These are phyloP conservation scores for Lecanicillium sp. DNA, from an alignment of 2,329 filamentous ascomycete genomes.

Conservation along the genomic window DNA sequence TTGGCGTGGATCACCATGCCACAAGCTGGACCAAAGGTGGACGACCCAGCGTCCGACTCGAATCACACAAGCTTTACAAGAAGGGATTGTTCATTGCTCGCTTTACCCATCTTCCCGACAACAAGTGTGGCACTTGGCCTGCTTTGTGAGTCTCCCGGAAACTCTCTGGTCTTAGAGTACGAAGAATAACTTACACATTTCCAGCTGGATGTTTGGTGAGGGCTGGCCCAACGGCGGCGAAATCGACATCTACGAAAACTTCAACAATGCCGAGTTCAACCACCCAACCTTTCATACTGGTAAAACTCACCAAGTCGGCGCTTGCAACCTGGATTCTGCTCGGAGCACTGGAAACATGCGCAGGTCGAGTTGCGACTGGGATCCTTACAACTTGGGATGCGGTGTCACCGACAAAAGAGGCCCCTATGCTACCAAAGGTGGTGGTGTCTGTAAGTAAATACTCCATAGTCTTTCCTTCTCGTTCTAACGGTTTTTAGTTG, in stretches of 20 bases:
- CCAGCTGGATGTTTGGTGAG: conserved; percentile 39
- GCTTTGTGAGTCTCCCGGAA: conserved; percentile 41
- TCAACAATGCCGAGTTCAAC: conserved; percentile 47
- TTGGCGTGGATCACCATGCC: conserved; percentile 28
- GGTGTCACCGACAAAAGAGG: conserved; percentile 27
- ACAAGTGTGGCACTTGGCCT: conserved; percentile 63
- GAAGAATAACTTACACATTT: neutral
- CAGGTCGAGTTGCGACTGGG: neutral
- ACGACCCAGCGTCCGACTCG: conserved; percentile 53
- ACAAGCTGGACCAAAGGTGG: conserved; percentile 19
- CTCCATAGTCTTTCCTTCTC: conserved; percentile 12
- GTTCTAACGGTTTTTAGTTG: conserved; percentile 38
- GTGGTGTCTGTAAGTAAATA: conserved; percentile 37
- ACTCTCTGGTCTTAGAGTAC: neutral
- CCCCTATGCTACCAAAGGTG: conserved; percentile 27
- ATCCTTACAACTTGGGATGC: conserved; percentile 32
- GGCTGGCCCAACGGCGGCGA: conserved; percentile 56
- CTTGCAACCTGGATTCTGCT: conserved; percentile 30
- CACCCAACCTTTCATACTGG: conserved; percentile 51
- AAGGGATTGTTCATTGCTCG: conserved; percentile 62
- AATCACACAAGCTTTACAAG: conserved; percentile 53
- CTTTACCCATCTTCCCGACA: conserved; percentile 58
- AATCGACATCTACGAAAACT: conserved; percentile 61
- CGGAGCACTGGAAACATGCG: neutral
- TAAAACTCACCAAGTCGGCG: conserved; percentile 18